Conservation (phyloP, 1,284 basidiomycete genomes). For the Tilletia indica region DNA sequence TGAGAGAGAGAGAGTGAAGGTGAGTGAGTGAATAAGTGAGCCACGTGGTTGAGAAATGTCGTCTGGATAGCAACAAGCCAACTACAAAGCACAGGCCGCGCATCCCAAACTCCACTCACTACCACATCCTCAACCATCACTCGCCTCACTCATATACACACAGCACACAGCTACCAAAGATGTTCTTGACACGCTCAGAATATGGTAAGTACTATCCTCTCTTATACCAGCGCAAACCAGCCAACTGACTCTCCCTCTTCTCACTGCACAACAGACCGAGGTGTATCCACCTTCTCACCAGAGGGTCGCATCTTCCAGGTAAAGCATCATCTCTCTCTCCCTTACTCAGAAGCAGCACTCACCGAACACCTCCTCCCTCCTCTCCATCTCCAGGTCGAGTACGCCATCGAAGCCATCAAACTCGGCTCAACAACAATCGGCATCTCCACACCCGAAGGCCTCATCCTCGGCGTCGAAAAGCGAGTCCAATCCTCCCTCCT, state of each 20-base stretch:
- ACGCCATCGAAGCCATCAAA: conserved; percentile 68
- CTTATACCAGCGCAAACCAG: not conserved
- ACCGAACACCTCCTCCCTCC: not conserved
- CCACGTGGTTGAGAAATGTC: not conserved
- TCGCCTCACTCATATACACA: not conserved
- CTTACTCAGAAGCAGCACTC: no score
- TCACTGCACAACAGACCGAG: conserved; percentile 69
- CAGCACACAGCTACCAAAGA: conserved; percentile 22
- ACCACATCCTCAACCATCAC: not conserved
- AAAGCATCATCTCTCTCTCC: not conserved
- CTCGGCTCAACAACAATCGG: conserved; percentile 95
- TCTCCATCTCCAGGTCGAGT: conserved; percentile 20
- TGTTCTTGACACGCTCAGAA: conserved; percentile 92
- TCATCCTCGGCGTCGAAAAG: conserved; percentile 95
- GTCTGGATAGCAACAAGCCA: conserved; percentile 1
- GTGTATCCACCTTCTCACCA: conserved; percentile 98
- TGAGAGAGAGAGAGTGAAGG: no score
- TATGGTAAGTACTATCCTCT: conserved; percentile 65
- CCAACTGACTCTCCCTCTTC: conserved; percentile 17
- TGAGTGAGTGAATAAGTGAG: not conserved
- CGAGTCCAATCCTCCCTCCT: conserved; percentile 95
- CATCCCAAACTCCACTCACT: not conserved
- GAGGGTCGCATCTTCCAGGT: conserved; percentile 92
- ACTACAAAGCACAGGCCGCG: not conserved
- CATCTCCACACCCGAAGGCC: conserved; percentile 69